Evolutionary conservation across 2,329 filamentous ascomycete species (phyloP), one percentile per base, ranked within the genome.

Genomic region (Stemphylium beticola): DNA sequence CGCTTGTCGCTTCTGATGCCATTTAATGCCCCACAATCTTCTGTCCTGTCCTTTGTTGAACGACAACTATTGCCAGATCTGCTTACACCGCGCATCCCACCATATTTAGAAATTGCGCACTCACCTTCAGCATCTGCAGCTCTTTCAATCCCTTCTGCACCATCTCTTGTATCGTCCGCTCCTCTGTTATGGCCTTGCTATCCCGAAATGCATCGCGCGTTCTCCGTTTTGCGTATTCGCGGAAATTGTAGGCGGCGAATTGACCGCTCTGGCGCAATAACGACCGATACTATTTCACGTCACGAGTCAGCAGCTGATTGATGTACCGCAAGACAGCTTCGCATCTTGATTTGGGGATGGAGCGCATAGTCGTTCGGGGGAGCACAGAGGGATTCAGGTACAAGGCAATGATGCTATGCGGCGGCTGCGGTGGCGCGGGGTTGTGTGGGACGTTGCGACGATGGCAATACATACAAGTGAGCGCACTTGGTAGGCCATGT

Each of bases 221-320:
- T 76, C 93, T 86, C 73, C 95, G 88, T 78, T 88, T 90, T 49
- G 95, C 93, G 78, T 99, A 99, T 76, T 97, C 93, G 79, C 95
- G 87, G 83, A 97, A 99, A 80, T 98, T 99, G 82, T 98, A 99
- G 66, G 90, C 87, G 59, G 92, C 86, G 77, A 99, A 98, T 72
- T 96, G 90, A 58, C 84, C 83, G 59, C 92, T 87, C 76, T 95
- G 90, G 67, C 93, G 90, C 69, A 98, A 82, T 68, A 99, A 82
- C 71, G 93, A 93, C 64, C 95, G 93, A 79, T 96, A 98, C 93
- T 96, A 61, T 4, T 46, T 32, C 14, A 4, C 2, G 15, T 34
- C 26, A 26, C 34, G 14, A 41, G 31, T 38, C 24, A 38, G 44
- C 36, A 12, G 33, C n/a, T 32, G 9, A 20, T 45, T 20, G 22